These are phyloP conservation scores for Amanita pseudoporphyria DNA, from an alignment of 768 basidiomycete species.

Conservation along the genomic window DNA sequence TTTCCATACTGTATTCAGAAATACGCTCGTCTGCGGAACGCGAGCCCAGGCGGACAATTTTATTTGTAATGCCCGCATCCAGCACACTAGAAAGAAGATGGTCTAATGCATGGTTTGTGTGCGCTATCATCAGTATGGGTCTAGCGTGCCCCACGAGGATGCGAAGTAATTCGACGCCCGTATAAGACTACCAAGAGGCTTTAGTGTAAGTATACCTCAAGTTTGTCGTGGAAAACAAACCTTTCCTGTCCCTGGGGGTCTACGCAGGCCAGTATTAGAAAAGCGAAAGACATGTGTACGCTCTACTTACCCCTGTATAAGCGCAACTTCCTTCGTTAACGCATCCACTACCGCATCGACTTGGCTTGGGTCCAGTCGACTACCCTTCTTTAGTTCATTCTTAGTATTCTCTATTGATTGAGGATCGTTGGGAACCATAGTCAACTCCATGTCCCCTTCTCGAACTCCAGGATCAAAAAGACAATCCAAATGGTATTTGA, in stretches of 20 bases:
- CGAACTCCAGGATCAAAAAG: slow-evolving; percentile 35
- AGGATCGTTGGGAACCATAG: slow-evolving; percentile 35
- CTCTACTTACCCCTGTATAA: slow-evolving; percentile 58
- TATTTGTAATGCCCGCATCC: slow-evolving; percentile 51
- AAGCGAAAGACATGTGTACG: neutral
- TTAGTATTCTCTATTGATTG: slow-evolving; percentile 26
- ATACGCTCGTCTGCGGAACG: slow-evolving; percentile 52
- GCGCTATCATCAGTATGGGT: slow-evolving; percentile 48
- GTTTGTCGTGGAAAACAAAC: slow-evolving; percentile 21
- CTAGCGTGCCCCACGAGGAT: slow-evolving; percentile 44
- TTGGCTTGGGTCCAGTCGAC: slow-evolving; percentile 62
- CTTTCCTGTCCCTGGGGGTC: slow-evolving; percentile 77
- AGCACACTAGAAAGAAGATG: slow-evolving; percentile 59
- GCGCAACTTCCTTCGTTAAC: slow-evolving; percentile 45
- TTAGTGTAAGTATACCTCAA: slow-evolving; percentile 6
- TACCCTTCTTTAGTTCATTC: slow-evolving; percentile 16
- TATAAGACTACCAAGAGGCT: slow-evolving; percentile 38
- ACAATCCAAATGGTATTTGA: slow-evolving; percentile 45
- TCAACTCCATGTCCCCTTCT: slow-evolving; percentile 29
- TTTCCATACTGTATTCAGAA: slow-evolving; percentile 50
- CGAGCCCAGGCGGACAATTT: slow-evolving; percentile 63
- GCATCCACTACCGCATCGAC: slow-evolving; percentile 58
- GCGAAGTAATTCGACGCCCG: slow-evolving; percentile 59
- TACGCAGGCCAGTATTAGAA: slow-evolving; percentile 15
- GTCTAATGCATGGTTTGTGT: slow-evolving; percentile 76